phyloP scores from a whole-genome alignment of 768 basidiomycete species.

The Lactifluus piperatus region DNA sequence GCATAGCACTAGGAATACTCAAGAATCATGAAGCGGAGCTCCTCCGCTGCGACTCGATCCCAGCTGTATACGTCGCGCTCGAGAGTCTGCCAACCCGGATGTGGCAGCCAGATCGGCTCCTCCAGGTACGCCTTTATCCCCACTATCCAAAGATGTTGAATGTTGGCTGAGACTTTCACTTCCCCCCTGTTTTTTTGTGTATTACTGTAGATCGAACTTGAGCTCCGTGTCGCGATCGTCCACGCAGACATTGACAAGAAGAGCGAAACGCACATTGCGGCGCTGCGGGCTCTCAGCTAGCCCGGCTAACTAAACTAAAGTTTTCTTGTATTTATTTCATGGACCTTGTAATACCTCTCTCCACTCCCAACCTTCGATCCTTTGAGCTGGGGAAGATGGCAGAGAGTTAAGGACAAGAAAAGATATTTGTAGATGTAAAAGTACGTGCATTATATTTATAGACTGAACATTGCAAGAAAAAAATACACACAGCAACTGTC shows the following conservation, averaged over 20 bases:
- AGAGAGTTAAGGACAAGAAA: not conserved
- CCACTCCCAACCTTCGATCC: not conserved
- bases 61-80: constrained; percentile 82
- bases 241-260: constrained; percentile 47
- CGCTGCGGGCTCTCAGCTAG: constrained; percentile 27
- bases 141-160: too few relatives aligned
- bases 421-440: not conserved
- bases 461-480: not conserved
- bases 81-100: constrained; percentile 86
- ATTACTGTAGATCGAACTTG: constrained; percentile 40
- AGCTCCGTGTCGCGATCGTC: constrained; percentile 41
- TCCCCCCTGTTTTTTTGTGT: too few relatives aligned
- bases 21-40: constrained; percentile 79
- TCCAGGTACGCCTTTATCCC: constrained; percentile 60
- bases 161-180: not conserved
- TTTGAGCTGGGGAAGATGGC: too few relatives aligned
- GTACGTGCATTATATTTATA: not conserved
- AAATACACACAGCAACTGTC: not conserved
- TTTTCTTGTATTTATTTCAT: not conserved
- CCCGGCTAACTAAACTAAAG: not conserved
- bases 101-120: constrained; percentile 87
- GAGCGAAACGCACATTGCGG: constrained; percentile 41
- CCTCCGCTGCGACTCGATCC: constrained; percentile 72
- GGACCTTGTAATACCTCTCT: not conserved
- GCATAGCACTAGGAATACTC: constrained; percentile 83